Conservation (phyloP, 1,284 basidiomycete species). For the Cutaneotrichosporon sp. region DNA sequence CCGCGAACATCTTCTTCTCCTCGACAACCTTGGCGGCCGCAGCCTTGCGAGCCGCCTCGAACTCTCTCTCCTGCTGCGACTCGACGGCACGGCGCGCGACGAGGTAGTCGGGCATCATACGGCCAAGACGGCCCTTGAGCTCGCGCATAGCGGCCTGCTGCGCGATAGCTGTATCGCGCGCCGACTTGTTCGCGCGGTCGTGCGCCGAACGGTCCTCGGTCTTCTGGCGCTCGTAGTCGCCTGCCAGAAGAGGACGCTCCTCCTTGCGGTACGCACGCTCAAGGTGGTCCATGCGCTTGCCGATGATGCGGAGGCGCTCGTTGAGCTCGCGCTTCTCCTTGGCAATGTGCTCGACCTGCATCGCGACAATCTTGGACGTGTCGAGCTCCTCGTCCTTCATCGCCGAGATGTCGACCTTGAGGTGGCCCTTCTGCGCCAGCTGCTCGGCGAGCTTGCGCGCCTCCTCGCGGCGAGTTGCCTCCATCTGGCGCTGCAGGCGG, state of each 20-base stretch:
- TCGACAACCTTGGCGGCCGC: conserved; percentile 74
- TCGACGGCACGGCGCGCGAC: conserved; percentile 63
- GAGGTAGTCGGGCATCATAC: conserved; percentile 75
- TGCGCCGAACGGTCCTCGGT: conserved; percentile 69
- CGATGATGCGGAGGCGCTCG: conserved; percentile 76
- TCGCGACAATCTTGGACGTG: conserved; percentile 81
- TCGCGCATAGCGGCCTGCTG: conserved; percentile 70
- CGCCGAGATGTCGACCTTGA: conserved; percentile 81
- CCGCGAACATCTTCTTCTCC: conserved; percentile 78
- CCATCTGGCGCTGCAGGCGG: conserved; percentile 76
- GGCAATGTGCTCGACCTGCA: conserved; percentile 92
- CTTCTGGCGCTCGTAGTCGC: conserved; percentile 89
- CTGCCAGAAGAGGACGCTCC: conserved; percentile 77
- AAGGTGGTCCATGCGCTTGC: conserved; percentile 91
- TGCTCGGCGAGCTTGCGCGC: conserved; percentile 86
- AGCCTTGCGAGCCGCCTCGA: conserved; percentile 62
- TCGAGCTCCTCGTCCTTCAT: conserved; percentile 79
- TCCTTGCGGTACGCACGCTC: conserved; percentile 96
- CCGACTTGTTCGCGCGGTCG: conserved; percentile 64
- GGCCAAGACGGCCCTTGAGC: conserved; percentile 72
- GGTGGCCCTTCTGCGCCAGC: conserved; percentile 76
- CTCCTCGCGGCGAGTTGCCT: conserved; percentile 77
- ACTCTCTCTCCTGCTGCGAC: conserved; percentile 68
- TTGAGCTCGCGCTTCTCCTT: conserved; percentile 92
- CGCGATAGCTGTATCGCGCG: conserved; percentile 62